Evolutionary conservation across 768 basidiomycete species (phyloP), one percentile per base, ranked within the genome.

Genomic region (Agaricus sinodeliciosus): DNA sequence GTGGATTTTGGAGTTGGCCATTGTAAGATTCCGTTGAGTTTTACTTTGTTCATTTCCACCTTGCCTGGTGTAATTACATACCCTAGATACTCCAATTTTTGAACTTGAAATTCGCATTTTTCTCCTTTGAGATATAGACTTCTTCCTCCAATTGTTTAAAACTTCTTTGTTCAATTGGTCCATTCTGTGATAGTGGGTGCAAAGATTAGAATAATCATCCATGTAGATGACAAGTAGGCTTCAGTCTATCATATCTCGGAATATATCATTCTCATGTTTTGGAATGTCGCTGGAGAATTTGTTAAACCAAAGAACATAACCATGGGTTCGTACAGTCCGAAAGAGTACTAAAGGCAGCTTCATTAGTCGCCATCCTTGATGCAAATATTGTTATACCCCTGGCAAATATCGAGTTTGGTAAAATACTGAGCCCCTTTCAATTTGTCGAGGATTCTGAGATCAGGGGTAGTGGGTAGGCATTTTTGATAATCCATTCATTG

Each of bases 331-430:
- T 62, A 67, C 1, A 64, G 36, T 37, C 52, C 54, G 55, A 34
- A 16, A 43, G 69, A 2, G 37, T 72, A 34, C 70, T 67, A 56
- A 78, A 77, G 0, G 68, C 66, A 0, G 69, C 67, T 7, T 76
- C 67, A 70, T 60, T 74, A 59, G 46, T 76, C 66, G 4, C 72
- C 72, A 45, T 69, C 56, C 9, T 63, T 65, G 43, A 78, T 61
- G 8, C 52, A 35, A 4, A 67, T 36, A 18, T 68, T 65, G 57
- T 73, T 65, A 57, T 67, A 76, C 0, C 66, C 70, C 19, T 59
- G 58, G 25, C 60, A 56, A 2, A 37, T 49, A 45, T 51, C 56
- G 9, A 51, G 26, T 16, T 57, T 51, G 1, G 68, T 69, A 58
- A 70, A 75, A 36, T 63, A 59, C 22, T 60, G 59, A 2, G 61